Evolutionary conservation across 2,329 filamentous ascomycete species (phyloP).

Genomic region (Plectosphaerella cucumerina): DNA sequence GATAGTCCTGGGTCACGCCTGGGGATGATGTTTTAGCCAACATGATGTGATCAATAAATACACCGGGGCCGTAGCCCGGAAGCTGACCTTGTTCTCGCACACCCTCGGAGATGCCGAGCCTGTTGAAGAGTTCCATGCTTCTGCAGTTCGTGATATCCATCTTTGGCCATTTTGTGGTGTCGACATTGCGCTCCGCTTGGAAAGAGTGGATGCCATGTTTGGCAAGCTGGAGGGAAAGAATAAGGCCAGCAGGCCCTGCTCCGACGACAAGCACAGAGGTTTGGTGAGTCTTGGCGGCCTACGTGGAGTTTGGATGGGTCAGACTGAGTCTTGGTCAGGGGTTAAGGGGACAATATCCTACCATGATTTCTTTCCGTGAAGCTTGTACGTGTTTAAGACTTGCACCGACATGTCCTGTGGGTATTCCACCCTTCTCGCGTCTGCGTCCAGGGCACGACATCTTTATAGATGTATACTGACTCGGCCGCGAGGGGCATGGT

Average conservation of each 20-base stretch:
- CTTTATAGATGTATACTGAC: too few relatives aligned
- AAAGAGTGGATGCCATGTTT: constrained; percentile 38
- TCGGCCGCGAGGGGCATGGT: too few relatives aligned
- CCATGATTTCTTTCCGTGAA: too few relatives aligned
- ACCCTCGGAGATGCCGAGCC: neutral
- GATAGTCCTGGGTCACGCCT: neutral
- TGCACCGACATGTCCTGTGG: too few relatives aligned
- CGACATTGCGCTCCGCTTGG: neutral
- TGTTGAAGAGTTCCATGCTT: constrained; percentile 1
- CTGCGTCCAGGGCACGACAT: too few relatives aligned
- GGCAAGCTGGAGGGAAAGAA: constrained; percentile 45
- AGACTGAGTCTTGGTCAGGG: too few relatives aligned
- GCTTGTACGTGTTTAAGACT: too few relatives aligned
- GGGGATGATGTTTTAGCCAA: neutral
- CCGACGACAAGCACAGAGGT: constrained; percentile 33
- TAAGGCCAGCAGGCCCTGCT: constrained; percentile 44
- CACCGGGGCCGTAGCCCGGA: too few relatives aligned
- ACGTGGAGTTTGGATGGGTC: neutral
- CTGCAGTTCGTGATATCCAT: constrained; percentile 3
- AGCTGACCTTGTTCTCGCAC: neutral
- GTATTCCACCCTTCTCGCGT: too few relatives aligned
- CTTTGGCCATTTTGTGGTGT: constrained; percentile 2
- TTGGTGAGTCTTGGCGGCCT: neutral
- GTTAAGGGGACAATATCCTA: too few relatives aligned
- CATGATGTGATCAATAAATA: too few relatives aligned